Evolutionary conservation across 495 filamentous ascomycete genomes (phyloP).

Genomic region (Aspergillus funiculosus): DNA sequence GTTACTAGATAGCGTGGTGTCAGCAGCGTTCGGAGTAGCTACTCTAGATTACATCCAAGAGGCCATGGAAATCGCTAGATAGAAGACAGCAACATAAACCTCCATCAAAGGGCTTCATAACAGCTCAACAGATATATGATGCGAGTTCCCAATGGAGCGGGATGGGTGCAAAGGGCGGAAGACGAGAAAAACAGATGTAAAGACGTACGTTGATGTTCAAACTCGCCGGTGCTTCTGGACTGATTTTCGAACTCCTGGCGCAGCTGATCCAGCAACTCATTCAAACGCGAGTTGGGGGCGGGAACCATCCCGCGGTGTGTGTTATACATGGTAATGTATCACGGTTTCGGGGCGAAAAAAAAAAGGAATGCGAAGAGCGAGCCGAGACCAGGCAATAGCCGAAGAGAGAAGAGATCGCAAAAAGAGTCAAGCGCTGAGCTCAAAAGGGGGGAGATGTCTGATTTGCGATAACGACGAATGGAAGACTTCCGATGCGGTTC

Average conservation of each 20-base stretch:
- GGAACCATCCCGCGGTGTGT: slow-evolving; percentile 78
- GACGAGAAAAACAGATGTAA: slow-evolving; percentile 8
- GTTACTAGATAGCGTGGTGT: slow-evolving; percentile 56
- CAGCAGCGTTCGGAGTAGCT: slow-evolving; percentile 25
- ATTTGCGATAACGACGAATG: not conserved
- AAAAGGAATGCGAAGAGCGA: not conserved
- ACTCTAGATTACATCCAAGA: not conserved
- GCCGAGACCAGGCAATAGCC: not conserved
- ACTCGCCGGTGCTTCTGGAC: slow-evolving; percentile 66
- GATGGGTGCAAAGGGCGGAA: not conserved
- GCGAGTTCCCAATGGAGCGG: not conserved
- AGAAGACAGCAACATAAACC: too few species aligned
- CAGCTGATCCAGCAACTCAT: slow-evolving; percentile 85
- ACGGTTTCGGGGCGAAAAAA: slow-evolving; percentile 3
- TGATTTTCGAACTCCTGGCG: slow-evolving; percentile 86
- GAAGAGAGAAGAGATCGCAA: not conserved
- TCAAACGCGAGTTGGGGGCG: slow-evolving; percentile 68
- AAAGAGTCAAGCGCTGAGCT: slow-evolving; percentile 1
- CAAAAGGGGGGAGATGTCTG: not conserved
- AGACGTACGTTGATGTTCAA: slow-evolving; percentile 83
- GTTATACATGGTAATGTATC: slow-evolving; percentile 75
- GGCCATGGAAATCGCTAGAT: not conserved
- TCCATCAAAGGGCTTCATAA: not conserved
- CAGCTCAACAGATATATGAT: not conserved
- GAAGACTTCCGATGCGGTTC: not conserved